Base-by-base conservation (phyloP, 352 stramenopile species). In the Plasmopara muralis region DNA sequence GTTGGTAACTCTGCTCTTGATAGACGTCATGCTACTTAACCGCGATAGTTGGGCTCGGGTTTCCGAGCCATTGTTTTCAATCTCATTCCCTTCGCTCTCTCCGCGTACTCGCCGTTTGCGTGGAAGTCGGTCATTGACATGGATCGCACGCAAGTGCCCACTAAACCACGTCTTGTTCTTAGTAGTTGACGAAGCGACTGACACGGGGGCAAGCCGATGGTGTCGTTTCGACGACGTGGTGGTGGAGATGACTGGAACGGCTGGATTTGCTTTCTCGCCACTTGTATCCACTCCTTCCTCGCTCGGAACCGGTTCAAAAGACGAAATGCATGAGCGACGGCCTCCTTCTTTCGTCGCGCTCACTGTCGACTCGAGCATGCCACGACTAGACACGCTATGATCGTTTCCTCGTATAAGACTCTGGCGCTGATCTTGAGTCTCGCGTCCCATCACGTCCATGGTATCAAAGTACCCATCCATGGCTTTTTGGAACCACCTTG, bases 391-490 rank as follows among this genome's bases (percentile, higher is more conserved):
- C 15, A n/a, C 50, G 10, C 33, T 38, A 9, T 25, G 20, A 14
- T 14, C 33, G 33, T 38, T 38, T 4, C 33, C 13, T 14, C 33
- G 9, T 9, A 1, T 14, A 4, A 38, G 9, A 9, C 33, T 38
- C 13, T 38, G 20, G 20, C 20, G 20, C 1, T 38, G 9, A 38
- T 5, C 13, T 9, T 38, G 13, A 2, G 33, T 4, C 1, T 14
- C 33, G 33, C 77, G 46, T 29, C 83, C 72, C 45, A 87, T 69
- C 0, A 1, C 20, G 20, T 25, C 20, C 20, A 3, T 25, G 20
- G 66, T 65, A 25, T 87, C 74, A 60, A 89, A 85, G 29, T 85
- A 86, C 13, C 55, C 60, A 41, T 89, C 77, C 31, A 87, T 55
- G 16, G 80, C 75, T 30, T 70, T 74, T 48, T 89, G 77, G 16